Percentiles rank a stretch among this genome's conserved stretches.
These are phyloP conservation scores for Pseudocercospora macadamiae DNA, from an alignment of 2,329 filamentous ascomycete species.

Conservation along the genomic window DNA sequence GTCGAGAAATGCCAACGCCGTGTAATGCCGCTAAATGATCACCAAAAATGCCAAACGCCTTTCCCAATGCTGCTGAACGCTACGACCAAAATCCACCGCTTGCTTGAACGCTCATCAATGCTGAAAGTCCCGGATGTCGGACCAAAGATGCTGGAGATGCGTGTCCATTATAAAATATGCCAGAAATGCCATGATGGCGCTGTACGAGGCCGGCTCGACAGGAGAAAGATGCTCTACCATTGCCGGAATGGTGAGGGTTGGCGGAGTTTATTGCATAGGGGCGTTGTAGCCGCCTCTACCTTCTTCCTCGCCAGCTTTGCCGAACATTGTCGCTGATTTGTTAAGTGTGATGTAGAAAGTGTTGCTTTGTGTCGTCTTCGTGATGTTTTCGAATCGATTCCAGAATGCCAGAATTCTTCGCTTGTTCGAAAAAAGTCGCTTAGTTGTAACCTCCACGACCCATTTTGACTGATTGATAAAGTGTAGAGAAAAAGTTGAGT, in stretches of 20 bases:
- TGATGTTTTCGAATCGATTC: too few species aligned
- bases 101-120: conserved; percentile 6
- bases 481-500: conserved; percentile 14
- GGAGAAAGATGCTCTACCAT: neutral
- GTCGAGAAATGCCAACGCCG: neutral
- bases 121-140: neutral
- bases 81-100: neutral
- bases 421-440: conserved; percentile 8
- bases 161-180: conserved; percentile 12
- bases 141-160: conserved; percentile 7
- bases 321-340: neutral
- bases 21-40: conserved; percentile 11
- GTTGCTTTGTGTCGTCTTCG: neutral
- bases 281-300: conserved; percentile 2
- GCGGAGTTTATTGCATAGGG: neutral
- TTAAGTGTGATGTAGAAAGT: neutral
- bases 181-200: conserved; percentile 3
- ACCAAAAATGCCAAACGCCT: neutral
- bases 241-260: conserved; percentile 9
- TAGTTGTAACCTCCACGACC: conserved; percentile 50
- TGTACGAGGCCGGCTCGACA: conserved; percentile 22
- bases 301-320: conserved; percentile 5
- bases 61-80: conserved; percentile 3
- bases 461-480: conserved; percentile 30
- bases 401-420: too few species aligned